A percentile compares a stretch with the other conserved stretches of the same genome.
Evolutionary conservation across 179 eudicot species (phyloP).

Genomic region (Nepenthes alata): DNA sequence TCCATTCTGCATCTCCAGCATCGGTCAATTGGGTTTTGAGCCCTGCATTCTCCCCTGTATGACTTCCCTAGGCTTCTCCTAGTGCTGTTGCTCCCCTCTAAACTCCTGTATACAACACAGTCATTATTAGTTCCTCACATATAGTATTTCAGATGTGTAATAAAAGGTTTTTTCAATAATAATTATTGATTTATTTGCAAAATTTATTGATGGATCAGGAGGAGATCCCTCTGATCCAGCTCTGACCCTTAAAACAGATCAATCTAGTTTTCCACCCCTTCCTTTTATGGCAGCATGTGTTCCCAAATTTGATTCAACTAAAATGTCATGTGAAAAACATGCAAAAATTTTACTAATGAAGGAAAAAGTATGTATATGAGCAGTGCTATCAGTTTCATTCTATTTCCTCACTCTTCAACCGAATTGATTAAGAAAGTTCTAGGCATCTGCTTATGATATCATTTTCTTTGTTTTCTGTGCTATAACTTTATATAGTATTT

Average conservation of each 20-base stretch:
- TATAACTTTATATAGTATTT: no score
- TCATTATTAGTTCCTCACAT: no score
- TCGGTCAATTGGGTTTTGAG: conserved; percentile 21
- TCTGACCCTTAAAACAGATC: neutral
- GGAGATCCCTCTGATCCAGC: neutral
- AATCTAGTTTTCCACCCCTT: no score
- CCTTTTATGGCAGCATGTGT: neutral
- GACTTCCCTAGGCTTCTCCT: neutral
- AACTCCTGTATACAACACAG: neutral
- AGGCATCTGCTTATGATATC: no score
- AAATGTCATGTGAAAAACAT: neutral
- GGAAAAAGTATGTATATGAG: no score
- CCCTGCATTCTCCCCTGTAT: conserved; percentile 6
- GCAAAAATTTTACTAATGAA: no score
- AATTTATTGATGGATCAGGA: neutral
- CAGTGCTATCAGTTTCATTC: no score
- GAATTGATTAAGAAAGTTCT: no score
- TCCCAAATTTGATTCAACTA: neutral
- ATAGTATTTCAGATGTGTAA: no score
- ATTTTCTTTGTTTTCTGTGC: no score
- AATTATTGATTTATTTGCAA: neutral
- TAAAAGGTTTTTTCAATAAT: no score
- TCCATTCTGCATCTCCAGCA: conserved; percentile 22
- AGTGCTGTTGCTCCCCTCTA: neutral
- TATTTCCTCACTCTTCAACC: neutral